Conservation (phyloP, 2,329 filamentous ascomycete genomes). For the Verticillium tricorpus region DNA sequence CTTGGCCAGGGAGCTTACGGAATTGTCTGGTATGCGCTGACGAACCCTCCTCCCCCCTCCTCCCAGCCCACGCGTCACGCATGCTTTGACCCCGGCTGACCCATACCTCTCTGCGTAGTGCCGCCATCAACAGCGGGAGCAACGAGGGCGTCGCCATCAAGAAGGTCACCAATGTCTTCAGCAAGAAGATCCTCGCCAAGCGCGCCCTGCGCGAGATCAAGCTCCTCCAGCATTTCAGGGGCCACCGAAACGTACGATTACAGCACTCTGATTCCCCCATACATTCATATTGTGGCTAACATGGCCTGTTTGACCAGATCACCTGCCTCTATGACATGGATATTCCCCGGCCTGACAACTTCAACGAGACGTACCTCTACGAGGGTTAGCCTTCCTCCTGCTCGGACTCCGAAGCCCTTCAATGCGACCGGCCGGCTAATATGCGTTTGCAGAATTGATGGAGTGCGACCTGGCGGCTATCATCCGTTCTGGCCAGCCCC, state of each 20-base stretch:
- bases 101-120: slow-evolving; percentile 47
- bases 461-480: slow-evolving; percentile 98
- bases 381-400: slow-evolving; percentile 61
- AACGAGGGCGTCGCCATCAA: slow-evolving; percentile 97
- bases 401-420: slow-evolving; percentile 3
- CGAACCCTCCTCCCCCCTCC: slow-evolving; percentile 11
- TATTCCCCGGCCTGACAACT: slow-evolving; percentile 93
- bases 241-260: slow-evolving; percentile 71
- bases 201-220: slow-evolving; percentile 97
- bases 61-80: background rate
- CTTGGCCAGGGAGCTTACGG: slow-evolving; percentile 96
- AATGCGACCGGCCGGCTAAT: background rate
- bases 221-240: slow-evolving; percentile 94
- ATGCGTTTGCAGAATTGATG: slow-evolving; percentile 73
- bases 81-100: slow-evolving; percentile 6
- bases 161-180: slow-evolving; percentile 99
- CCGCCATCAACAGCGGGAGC: slow-evolving; percentile 85
- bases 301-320: slow-evolving; percentile 55
- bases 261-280: background rate
- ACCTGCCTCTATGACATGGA: slow-evolving; percentile 99
- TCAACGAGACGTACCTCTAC: slow-evolving; percentile 98
- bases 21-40: slow-evolving; percentile 77
- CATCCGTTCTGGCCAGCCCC: slow-evolving; percentile 91
- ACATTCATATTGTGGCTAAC: slow-evolving; percentile 7
- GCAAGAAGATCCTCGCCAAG: slow-evolving; percentile 99